Base-by-base conservation (phyloP, 2,329 filamentous ascomycete species). In the Penicillium sp. region DNA sequence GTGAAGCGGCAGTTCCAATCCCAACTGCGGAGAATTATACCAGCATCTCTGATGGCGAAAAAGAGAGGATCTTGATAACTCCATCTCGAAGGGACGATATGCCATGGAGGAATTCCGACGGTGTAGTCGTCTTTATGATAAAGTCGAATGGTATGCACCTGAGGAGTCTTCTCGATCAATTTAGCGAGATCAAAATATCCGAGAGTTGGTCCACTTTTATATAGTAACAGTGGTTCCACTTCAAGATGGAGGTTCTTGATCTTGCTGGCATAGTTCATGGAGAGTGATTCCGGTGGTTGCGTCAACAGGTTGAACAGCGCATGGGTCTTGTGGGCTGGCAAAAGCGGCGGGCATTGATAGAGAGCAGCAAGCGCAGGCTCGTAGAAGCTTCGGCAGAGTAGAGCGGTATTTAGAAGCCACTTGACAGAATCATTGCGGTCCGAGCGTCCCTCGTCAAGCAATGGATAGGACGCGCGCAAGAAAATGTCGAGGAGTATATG, bases 311-410 rank as follows among this genome's bases (percentile, higher is more conserved):
- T 66, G 14, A 82, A 65, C 18, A 84, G 69, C 38, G 75, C 70
- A 57, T 79, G 78, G 11, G 76, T 76, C 57, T 81, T 79, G 32
- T 73, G 70, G 34, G 78, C 72, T 1, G 80, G 78, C 54, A 82
- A 79, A 42, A 94, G 75, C 1, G 86, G 85, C 8, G 89, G 89
- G 5, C 79, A 83, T 44, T 81, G 79, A 68, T 94, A 94, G 5
- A 95, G 77, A 1, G 84, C 87, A 5, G 85, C 85, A 47, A 94
- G 72, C 1, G 89, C 89, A 5, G 90, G 88, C 63, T 92, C 89
- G 0, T 83, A 75, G 53, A 92, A 90, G 2, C 79, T 71, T 47
- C 79, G 82, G 61, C 87, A 92, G 14, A 85, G 75, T 2, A 80
- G 78, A 34, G 88, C 84, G 42, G 83, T 75, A n/a, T 79, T 77